Evolutionary conservation across 2,329 filamentous ascomycete species (phyloP).

Genomic region (Cadophora sp.): DNA sequence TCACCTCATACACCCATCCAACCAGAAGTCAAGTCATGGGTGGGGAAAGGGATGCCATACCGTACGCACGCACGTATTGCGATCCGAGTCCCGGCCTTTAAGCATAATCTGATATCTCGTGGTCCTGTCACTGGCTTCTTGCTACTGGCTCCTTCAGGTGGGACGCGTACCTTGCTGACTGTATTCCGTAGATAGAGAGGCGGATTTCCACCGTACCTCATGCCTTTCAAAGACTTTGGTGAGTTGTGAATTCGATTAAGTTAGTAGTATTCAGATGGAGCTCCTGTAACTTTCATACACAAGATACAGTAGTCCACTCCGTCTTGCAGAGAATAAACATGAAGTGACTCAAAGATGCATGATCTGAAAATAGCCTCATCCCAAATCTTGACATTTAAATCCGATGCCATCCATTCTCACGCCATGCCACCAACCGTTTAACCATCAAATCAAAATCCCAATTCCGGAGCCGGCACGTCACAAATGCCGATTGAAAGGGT

Average conservation of each 20-base stretch:
- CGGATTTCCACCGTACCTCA: background rate
- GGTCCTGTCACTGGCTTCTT: background rate
- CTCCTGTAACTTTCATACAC: too few species aligned
- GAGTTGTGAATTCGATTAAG: background rate
- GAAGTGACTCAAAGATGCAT: background rate
- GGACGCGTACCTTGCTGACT: constrained; percentile 8
- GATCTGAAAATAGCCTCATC: background rate
- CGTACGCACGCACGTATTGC: background rate
- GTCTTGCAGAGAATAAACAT: too few species aligned
- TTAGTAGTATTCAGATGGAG: too few species aligned
- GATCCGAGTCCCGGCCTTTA: background rate
- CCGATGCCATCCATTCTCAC: too few species aligned
- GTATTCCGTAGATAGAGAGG: background rate
- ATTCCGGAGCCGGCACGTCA: background rate
- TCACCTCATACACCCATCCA: background rate
- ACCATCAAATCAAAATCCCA: background rate
- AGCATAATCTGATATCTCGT: background rate
- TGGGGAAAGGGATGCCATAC: too few species aligned
- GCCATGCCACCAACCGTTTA: background rate
- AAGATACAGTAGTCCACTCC: too few species aligned
- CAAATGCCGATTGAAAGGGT: background rate
- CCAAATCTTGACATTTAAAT: background rate
- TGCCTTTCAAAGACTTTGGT: background rate
- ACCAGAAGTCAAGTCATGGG: too few species aligned
- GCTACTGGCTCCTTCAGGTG: background rate